Evolutionary conservation across 495 filamentous ascomycete species (phyloP).

Genomic region (Trichoderma erinaceum): DNA sequence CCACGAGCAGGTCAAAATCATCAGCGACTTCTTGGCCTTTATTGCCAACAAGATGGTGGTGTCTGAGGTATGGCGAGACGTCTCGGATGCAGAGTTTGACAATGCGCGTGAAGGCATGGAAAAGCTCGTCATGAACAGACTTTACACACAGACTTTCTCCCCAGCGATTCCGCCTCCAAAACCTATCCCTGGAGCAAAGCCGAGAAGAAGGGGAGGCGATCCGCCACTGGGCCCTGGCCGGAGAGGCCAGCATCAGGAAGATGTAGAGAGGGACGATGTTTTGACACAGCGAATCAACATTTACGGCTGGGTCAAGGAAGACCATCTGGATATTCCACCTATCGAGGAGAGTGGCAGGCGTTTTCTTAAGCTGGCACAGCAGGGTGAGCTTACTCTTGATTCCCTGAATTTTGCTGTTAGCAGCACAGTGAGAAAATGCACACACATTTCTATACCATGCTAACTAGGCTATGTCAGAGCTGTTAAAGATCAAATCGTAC

Average conservation of each 20-base stretch:
- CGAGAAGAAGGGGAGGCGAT: slow-evolving; percentile 61
- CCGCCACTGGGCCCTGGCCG: slow-evolving; percentile 72
- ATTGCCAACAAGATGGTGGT: slow-evolving; percentile 98
- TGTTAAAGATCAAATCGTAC: slow-evolving; percentile 93
- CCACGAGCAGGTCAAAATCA: slow-evolving; percentile 98
- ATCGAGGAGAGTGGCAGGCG: slow-evolving; percentile 75
- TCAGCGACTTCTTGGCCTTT: slow-evolving; percentile 93
- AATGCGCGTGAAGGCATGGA: slow-evolving; percentile 99
- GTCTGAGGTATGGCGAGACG: slow-evolving; percentile 94
- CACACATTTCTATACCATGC: not conserved
- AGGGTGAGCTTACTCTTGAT: slow-evolving; percentile 48
- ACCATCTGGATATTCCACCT: slow-evolving; percentile 91
- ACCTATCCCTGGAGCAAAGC: slow-evolving; percentile 62
- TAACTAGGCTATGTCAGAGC: slow-evolving; percentile 48
- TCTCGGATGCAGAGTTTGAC: slow-evolving; percentile 95
- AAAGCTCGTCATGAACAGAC: slow-evolving; percentile 97
- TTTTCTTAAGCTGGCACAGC: slow-evolving; percentile 83
- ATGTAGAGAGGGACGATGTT: slow-evolving; percentile 93
- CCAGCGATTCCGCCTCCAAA: slow-evolving; percentile 80
- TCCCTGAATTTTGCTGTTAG: no score
- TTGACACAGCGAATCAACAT: slow-evolving; percentile 93
- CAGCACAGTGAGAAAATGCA: not conserved
- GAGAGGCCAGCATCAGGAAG: slow-evolving; percentile 93
- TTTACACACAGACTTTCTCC: slow-evolving; percentile 95
- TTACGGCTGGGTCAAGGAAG: slow-evolving; percentile 90